Conservation (phyloP, 2,329 filamentous ascomycete species). For the Coniosporium tulheliwenetii region DNA sequence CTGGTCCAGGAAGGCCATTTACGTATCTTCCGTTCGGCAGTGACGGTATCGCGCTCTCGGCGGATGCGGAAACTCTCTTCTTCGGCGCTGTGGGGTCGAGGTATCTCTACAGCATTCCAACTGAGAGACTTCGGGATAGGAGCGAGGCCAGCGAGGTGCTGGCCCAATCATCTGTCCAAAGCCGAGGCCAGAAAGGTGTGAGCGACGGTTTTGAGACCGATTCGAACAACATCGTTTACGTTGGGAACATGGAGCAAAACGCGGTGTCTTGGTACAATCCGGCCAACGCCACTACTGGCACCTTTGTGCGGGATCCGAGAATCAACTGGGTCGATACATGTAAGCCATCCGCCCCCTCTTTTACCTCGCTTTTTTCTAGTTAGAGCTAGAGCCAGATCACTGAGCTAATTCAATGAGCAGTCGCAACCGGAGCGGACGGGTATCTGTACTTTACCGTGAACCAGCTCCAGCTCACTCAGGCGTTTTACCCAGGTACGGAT, state of each 20-base stretch:
- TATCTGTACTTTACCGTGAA: conserved; percentile 40
- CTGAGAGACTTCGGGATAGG: conserved; percentile 24
- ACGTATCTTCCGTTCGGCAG: conserved; percentile 27
- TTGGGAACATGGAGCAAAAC: conserved; percentile 34
- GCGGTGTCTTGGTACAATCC: conserved; percentile 31
- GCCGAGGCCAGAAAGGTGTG: conserved; percentile 31
- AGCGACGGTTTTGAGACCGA: conserved; percentile 38
- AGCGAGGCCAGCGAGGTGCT: conserved; percentile 24
- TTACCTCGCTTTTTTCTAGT: background rate
- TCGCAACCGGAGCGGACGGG: conserved; percentile 22
- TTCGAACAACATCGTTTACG: conserved; percentile 32
- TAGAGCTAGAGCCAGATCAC: background rate
- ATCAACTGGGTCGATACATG: conserved; percentile 36
- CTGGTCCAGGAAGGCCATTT: conserved; percentile 17
- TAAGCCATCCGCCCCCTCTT: conserved; percentile 8
- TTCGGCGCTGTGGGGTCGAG: conserved; percentile 29
- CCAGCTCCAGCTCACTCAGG: conserved; percentile 24
- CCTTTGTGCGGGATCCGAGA: conserved; percentile 29
- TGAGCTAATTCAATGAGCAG: background rate
- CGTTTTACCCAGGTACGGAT: conserved; percentile 26
- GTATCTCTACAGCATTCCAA: conserved; percentile 29
- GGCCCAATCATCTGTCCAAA: conserved; percentile 26
- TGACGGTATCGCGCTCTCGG: conserved; percentile 35
- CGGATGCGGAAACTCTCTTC: conserved; percentile 31
- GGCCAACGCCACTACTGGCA: conserved; percentile 23